A percentile compares a stretch with the other conserved stretches of the same genome.
phyloP scores from a whole-genome alignment of 2,329 filamentous ascomycete genomes.

The Botryotinia globosa region DNA sequence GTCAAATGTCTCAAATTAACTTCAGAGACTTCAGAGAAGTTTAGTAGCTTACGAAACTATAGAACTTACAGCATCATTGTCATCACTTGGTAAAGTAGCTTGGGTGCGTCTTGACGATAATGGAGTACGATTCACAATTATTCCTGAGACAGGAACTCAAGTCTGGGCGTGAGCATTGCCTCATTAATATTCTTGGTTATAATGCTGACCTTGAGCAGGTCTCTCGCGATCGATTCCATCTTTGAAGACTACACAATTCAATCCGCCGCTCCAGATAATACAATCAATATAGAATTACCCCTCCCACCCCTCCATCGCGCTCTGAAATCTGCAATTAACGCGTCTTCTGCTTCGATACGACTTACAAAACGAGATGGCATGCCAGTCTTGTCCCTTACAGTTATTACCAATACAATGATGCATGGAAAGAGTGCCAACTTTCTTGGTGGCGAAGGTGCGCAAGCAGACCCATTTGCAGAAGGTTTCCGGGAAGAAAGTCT shows the following conservation, averaged over 20 bases:
- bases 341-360: slow-evolving; percentile 77
- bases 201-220: slow-evolving; percentile 40
- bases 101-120: slow-evolving; percentile 73
- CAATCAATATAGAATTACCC: slow-evolving; percentile 94
- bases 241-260: slow-evolving; percentile 84
- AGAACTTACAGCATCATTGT: slow-evolving; percentile 64
- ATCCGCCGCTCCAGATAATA: slow-evolving; percentile 76
- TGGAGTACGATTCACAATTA: slow-evolving; percentile 88
- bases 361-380: slow-evolving; percentile 90
- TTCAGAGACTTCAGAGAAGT: background rate
- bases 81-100: slow-evolving; percentile 49
- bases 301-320: slow-evolving; percentile 84
- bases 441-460: slow-evolving; percentile 30
- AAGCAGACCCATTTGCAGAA: slow-evolving; percentile 47
- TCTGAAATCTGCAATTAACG: slow-evolving; percentile 82
- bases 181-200: slow-evolving; percentile 35
- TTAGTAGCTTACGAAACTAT: slow-evolving; percentile 22
- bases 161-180: slow-evolving; percentile 79
- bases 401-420: slow-evolving; percentile 69
- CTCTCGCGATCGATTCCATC: slow-evolving; percentile 71
- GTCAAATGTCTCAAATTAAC: slow-evolving; percentile 24
- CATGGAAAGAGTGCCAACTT: slow-evolving; percentile 44
- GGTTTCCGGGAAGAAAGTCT: slow-evolving; percentile 49
- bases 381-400: slow-evolving; percentile 85
- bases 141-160: slow-evolving; percentile 90